Base-by-base conservation (phyloP, 352 stramenopile genomes). In the Globisporangium okanoganense region DNA sequence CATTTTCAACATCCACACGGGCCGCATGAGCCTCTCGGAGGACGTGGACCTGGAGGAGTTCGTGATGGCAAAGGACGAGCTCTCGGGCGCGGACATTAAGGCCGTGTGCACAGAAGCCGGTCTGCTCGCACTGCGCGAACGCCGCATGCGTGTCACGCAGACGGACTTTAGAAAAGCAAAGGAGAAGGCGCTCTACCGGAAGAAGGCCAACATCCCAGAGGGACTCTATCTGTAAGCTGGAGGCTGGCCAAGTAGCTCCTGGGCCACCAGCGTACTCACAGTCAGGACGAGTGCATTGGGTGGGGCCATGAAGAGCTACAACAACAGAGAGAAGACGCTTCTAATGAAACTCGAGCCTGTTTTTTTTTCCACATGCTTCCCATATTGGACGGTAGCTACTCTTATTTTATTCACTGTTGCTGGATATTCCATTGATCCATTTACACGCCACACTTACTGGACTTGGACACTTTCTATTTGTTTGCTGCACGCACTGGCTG, bases 1-100 rank as follows among this genome's bases (percentile, higher is more conserved):
- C 69, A 99, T 99, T 79, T 99, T 99, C 76, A 90, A 96, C 68
- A 99, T 99, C 69, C 98, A 99, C 88, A 99, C 98, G 52, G 92
- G 85, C 55, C 96, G 95, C 71, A 99, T 99, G 97, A 99, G 89
- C 38, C 75, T 99, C 33, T 81, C 81, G 22, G 94, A 99, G 38
- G 98, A 99, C 70, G 98, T 99, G 31, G 97, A 99, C 75, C 67
- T 99, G 33, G 98, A 99, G 74, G 96, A 98, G 69, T 99, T 99
- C 64, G 95, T 99, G 66, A 99, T 99, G 95, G 90, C 95, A 54
- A 99, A 99, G 81, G 98, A 99, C 78, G 98, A 99, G 72, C 88
- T 99, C 6, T 99, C 96, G 43, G 98, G 98, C 29, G 98, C 98
- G 49, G 98, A 99, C 82, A 99, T 99, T 75, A 99, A 96, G 73